These are phyloP conservation scores for Russula foetens DNA, from an alignment of 768 basidiomycete species.

Conservation along the genomic window DNA sequence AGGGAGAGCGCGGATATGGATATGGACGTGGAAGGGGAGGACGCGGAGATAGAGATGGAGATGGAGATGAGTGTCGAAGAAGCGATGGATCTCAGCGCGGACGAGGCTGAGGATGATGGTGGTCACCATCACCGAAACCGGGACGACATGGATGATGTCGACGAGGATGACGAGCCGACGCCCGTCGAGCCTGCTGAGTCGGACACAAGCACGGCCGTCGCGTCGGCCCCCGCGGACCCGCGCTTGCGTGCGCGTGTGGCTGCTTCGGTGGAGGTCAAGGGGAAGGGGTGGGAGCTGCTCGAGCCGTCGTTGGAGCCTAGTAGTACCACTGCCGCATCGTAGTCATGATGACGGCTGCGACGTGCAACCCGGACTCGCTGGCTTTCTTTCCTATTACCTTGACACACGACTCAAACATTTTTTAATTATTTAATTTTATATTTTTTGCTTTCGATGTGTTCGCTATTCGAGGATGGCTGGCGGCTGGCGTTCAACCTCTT, in stretches of 20 bases:
- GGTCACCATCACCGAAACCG: neutral
- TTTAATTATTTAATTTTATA: constrained; percentile 8
- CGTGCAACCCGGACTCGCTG: no score
- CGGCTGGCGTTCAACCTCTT: no score
- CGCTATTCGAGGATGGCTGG: no score
- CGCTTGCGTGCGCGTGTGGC: constrained; percentile 6
- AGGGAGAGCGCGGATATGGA: no score
- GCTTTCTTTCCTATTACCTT: no score
- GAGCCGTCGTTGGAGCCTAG: neutral
- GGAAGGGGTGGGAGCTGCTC: constrained; percentile 30
- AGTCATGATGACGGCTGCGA: no score
- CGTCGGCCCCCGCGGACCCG: constrained; percentile 3
- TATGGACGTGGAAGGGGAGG: constrained; percentile 19
- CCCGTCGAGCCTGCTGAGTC: constrained; percentile 19
- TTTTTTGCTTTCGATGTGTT: neutral
- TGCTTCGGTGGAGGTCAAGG: neutral
- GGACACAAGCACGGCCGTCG: constrained; percentile 18
- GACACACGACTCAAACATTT: neutral
- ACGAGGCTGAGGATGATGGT: constrained; percentile 13
- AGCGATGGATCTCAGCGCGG: constrained; percentile 23
- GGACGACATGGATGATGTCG: neutral
- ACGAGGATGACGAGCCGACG: constrained; percentile 19
- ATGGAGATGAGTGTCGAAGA: constrained; percentile 24
- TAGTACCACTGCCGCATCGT: neutral
- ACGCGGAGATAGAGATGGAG: constrained; percentile 20